Conservation (phyloP, 1,284 basidiomycete species). For the Ustilago nuda region DNA sequence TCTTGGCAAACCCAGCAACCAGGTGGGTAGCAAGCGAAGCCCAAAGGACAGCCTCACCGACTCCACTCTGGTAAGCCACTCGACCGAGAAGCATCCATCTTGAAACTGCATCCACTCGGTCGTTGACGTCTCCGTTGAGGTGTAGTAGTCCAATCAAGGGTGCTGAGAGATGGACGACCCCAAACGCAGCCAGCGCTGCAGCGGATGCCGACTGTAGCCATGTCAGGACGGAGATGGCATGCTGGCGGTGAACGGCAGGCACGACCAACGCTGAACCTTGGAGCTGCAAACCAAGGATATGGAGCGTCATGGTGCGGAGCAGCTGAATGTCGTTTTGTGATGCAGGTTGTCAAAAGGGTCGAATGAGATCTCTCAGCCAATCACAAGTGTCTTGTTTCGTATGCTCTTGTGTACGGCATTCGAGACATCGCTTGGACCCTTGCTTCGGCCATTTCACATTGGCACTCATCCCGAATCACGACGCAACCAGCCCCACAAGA, state of each 20-base stretch:
- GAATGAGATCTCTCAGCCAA: not conserved
- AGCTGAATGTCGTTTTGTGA: not conserved
- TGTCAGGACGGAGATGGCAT: constrained; percentile 6
- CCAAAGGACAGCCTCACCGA: constrained; percentile 60
- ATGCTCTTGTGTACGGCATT: not conserved
- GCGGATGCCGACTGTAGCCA: constrained; percentile 34
- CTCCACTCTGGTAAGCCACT: constrained; percentile 59
- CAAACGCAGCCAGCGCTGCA: constrained; percentile 18
- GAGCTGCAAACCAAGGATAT: constrained; percentile 26
- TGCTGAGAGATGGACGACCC: constrained; percentile 35
- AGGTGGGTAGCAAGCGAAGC: constrained; percentile 46
- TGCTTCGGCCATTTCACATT: too few species aligned
- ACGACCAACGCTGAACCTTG: constrained; percentile 5
- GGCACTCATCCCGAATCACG: too few species aligned
- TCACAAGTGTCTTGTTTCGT: not conserved
- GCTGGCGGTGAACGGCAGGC: constrained; percentile 1
- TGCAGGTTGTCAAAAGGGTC: not conserved
- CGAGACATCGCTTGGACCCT: not conserved
- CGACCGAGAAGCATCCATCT: constrained; percentile 61
- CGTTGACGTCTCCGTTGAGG: constrained; percentile 30
- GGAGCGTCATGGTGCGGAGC: constrained; percentile 11
- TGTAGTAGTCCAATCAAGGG: constrained; percentile 32
- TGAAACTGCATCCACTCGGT: constrained; percentile 37
- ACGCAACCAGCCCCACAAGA: too few species aligned
- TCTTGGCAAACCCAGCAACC: constrained; percentile 31